These are phyloP conservation scores for Geranium rotundifolium DNA, from an alignment of 345 rosid species.

Conservation along the genomic window DNA sequence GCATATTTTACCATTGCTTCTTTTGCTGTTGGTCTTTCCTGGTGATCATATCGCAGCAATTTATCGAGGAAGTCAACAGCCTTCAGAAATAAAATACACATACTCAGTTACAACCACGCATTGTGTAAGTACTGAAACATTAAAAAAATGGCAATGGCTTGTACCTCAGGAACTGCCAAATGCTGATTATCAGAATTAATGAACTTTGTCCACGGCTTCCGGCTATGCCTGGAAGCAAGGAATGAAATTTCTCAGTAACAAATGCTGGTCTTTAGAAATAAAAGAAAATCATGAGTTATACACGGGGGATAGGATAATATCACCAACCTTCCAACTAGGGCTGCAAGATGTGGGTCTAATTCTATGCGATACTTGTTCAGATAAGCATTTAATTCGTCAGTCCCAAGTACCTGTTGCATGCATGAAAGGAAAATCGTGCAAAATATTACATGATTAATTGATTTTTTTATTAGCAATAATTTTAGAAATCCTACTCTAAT, in stretches of 20 bases:
- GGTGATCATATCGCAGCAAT: constrained; percentile 90
- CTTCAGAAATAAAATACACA: constrained; percentile 22
- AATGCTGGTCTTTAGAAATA: neutral
- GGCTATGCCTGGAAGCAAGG: constrained; percentile 48
- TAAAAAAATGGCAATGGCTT: neutral
- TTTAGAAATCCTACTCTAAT: no score
- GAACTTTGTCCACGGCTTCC: constrained; percentile 90
- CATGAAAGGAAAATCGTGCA: neutral
- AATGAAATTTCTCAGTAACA: neutral
- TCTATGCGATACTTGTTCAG: constrained; percentile 75
- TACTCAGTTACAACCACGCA: neutral
- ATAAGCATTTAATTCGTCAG: constrained; percentile 79
- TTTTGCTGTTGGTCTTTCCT: constrained; percentile 90
- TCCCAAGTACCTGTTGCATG: constrained; percentile 65
- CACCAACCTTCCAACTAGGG: constrained; percentile 77
- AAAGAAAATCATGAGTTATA: no score
- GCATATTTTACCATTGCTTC: no score
- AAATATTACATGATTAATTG: neutral
- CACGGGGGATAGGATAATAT: neutral
- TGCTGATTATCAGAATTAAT: constrained; percentile 81
- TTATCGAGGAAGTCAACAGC: constrained; percentile 94
- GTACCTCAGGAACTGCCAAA: constrained; percentile 87
- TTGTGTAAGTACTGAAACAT: no score
- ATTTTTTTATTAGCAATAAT: no score
- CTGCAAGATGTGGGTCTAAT: constrained; percentile 80